Conservation (phyloP, 106 monocot genomes). For the Dendrobium chrysotoxum region DNA sequence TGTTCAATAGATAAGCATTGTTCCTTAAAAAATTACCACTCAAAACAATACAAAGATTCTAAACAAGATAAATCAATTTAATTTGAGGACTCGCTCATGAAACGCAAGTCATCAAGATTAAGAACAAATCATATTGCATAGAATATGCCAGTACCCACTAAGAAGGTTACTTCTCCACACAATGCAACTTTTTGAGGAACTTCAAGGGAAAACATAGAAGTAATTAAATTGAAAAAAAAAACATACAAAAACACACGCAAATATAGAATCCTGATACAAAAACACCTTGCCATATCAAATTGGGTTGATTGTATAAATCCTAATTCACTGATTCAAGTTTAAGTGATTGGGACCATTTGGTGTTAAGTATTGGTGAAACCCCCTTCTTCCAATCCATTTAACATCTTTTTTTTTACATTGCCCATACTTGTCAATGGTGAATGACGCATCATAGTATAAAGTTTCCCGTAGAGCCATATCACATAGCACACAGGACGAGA, state of each 20-base stretch:
- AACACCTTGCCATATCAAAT: background rate
- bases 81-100: background rate
- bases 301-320: background rate
- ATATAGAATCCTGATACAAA: background rate
- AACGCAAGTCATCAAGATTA: background rate
- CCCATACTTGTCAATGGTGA: too few species aligned
- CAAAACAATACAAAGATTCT: background rate
- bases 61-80: background rate
- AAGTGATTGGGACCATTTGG: background rate
- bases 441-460: too few species aligned
- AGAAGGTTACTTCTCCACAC: background rate
- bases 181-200: background rate
- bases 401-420: too few species aligned
- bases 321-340: too few species aligned
- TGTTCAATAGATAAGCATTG: background rate
- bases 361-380: too few species aligned
- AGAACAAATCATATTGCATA: background rate
- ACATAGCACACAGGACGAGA: too few species aligned
- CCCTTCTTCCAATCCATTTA: too few species aligned
- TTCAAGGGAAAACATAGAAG: background rate
- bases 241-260: background rate
- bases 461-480: too few species aligned
- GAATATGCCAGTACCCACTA: background rate
- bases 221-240: background rate
- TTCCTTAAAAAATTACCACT: background rate